These are phyloP conservation scores for Cutaneotrichosporon sp. DNA, from an alignment of 1,284 basidiomycete species.

Conservation along the genomic window DNA sequence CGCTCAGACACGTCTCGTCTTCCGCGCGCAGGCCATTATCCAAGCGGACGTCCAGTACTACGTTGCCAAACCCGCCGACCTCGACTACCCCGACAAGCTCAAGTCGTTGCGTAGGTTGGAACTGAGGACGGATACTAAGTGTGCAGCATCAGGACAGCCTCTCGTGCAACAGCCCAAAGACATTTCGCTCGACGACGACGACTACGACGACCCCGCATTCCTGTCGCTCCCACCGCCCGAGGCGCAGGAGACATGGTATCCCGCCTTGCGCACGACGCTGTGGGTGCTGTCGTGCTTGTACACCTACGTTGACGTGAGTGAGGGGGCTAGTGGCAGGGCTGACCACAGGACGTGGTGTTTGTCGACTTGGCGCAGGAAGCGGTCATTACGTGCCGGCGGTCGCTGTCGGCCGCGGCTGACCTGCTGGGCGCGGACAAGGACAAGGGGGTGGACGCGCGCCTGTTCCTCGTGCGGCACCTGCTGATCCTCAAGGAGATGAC, in stretches of 20 bases:
- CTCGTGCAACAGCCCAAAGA: slow-evolving; percentile 14
- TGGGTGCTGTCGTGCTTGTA: slow-evolving; percentile 83
- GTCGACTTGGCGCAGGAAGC: slow-evolving; percentile 91
- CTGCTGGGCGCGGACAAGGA: slow-evolving; percentile 56
- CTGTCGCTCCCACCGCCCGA: slow-evolving; percentile 67
- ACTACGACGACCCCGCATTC: slow-evolving; percentile 52
- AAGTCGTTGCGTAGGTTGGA: slow-evolving; percentile 19
- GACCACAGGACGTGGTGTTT: slow-evolving; percentile 71
- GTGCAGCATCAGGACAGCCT: slow-evolving; percentile 2
- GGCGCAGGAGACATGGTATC: slow-evolving; percentile 80
- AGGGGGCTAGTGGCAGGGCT: background rate
- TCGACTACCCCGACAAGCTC: slow-evolving; percentile 73
- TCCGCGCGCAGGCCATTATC: slow-evolving; percentile 85
- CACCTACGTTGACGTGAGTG: slow-evolving; percentile 76
- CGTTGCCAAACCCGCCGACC: slow-evolving; percentile 62
- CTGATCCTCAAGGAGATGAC: slow-evolving; percentile 85
- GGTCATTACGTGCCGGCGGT: slow-evolving; percentile 69
- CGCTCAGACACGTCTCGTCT: slow-evolving; percentile 85
- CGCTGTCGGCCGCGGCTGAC: slow-evolving; percentile 65
- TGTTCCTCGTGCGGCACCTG: slow-evolving; percentile 85
- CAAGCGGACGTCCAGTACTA: slow-evolving; percentile 81
- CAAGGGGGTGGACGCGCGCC: slow-evolving; percentile 58
- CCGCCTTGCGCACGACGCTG: slow-evolving; percentile 72
- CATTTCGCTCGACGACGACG: slow-evolving; percentile 34
- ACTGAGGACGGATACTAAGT: background rate